Base-by-base conservation (phyloP, 2,329 filamentous ascomycete species). In the Ceratocystis variospora region DNA sequence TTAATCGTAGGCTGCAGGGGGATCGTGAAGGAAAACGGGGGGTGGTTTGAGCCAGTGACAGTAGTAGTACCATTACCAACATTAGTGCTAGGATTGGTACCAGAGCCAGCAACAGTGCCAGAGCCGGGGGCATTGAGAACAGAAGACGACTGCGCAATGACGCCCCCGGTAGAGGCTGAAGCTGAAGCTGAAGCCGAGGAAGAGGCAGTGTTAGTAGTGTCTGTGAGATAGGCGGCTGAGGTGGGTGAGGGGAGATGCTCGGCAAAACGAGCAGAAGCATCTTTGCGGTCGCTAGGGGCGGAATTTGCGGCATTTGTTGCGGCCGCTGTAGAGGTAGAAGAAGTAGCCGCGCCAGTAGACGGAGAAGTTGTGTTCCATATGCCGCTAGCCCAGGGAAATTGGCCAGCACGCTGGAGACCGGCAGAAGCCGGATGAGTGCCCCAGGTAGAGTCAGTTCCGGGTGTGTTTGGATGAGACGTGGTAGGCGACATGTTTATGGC, bases 1-100 rank as follows among this genome's bases (percentile, higher is more conserved):
- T 97, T 97, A 1, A 89, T 89, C 0, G 90, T 94, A 0, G 93
- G 91, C 69, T 96, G 89, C 22, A 96, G 80, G 3, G 91, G 91
- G 70, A 96, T 95, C 5, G 89, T 83, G 72, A 96, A 96, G 0
- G 90, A 89, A 65, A 96, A 88, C 69, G 93, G 85, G 70, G 80
- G 75, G 69, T 82, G 86, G 53, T 78, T 78, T 44, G 75, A 80
- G 71, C 82, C 83, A 72, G 79, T 4, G 12, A 41, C 12, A 41
- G 37, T 41, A 41, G 37, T 10, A 12, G 12, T 12, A 41, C 37
- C 37, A 41, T 41, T 41, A 1, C 37, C 37, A 41, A 41, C 12
- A 41, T 10, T 41, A 12, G 37, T 41, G 10, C 37, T 41, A 41
- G 37, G 12, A 8, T 41, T 41, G 4, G 37, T 41, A 8, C 37